A percentile compares a stretch with the other conserved stretches of the same genome.
These are phyloP conservation scores for Clarireedia sp. DNA, from an alignment of 2,329 filamentous ascomycete genomes.

Conservation along the genomic window DNA sequence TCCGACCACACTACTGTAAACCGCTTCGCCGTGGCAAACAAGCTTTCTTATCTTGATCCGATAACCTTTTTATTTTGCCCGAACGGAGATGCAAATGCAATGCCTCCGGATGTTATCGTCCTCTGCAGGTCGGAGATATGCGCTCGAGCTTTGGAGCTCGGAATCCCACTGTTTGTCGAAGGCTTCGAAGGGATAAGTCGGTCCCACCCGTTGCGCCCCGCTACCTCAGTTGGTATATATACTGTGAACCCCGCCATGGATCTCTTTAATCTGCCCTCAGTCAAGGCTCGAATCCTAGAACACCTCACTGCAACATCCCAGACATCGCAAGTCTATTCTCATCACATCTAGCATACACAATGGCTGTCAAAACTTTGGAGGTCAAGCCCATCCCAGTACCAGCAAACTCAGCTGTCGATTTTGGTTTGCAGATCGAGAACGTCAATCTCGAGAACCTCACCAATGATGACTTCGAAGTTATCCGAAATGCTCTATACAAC, in stretches of 20 bases:
- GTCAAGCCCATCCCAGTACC: constrained; percentile 20
- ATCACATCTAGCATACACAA: constrained; percentile 2
- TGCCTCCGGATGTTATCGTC: too few species aligned
- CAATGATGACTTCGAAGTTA: constrained; percentile 55
- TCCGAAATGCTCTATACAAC: constrained; percentile 58
- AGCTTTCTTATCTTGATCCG: too few species aligned
- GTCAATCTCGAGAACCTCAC: constrained; percentile 54
- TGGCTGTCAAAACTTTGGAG: constrained; percentile 27
- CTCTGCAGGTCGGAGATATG: too few species aligned
- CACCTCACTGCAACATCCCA: not conserved
- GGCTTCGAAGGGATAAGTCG: too few species aligned
- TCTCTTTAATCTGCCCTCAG: not conserved
- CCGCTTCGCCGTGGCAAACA: not conserved
- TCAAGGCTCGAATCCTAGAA: too few species aligned
- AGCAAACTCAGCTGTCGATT: constrained; percentile 38
- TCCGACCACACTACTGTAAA: not conserved
- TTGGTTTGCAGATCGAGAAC: constrained; percentile 52
- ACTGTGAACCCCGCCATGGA: not conserved
- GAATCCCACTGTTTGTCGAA: too few species aligned
- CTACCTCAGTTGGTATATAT: not conserved
- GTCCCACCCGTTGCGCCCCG: too few species aligned
- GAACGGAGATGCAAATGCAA: too few species aligned
- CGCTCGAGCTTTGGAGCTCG: too few species aligned
- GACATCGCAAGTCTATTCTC: not conserved
- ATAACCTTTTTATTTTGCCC: too few species aligned